A percentile compares a stretch with the other conserved stretches of the same genome.
Evolutionary conservation across 305 asterid species (phyloP).

Genomic region (Andrographis paniculata): DNA sequence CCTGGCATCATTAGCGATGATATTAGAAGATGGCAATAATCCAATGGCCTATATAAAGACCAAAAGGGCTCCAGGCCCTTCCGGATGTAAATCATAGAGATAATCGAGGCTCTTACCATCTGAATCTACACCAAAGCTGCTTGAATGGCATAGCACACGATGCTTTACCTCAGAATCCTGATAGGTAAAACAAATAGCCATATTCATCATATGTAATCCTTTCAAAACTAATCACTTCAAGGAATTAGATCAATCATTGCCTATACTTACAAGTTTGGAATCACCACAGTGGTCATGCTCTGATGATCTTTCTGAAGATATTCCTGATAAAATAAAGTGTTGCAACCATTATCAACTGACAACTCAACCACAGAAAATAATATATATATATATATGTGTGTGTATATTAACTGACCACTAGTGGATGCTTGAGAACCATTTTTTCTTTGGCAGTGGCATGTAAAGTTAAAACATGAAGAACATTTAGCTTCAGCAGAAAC

Average conservation of each 20-base stretch:
- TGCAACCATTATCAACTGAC: slow-evolving; percentile 4
- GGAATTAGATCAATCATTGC: slow-evolving; percentile 16
- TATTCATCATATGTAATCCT: slow-evolving; percentile 15
- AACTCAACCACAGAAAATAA: not conserved
- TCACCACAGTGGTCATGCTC: slow-evolving; percentile 22
- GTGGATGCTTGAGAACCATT: slow-evolving; percentile 24
- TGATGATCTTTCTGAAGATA: slow-evolving; percentile 29
- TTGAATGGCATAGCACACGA: slow-evolving; percentile 18
- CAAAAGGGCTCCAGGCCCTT: not conserved
- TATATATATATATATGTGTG: too few species aligned
- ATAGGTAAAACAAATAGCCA: slow-evolving; percentile 10
- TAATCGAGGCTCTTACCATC: slow-evolving; percentile 36
- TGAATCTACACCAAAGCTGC: slow-evolving; percentile 26
- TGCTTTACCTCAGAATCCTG: slow-evolving; percentile 30
- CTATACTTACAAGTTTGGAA: slow-evolving; percentile 34
- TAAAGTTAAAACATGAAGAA: slow-evolving; percentile 23
- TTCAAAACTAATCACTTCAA: slow-evolving; percentile 3
- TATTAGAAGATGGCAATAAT: slow-evolving; percentile 14
- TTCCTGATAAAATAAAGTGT: slow-evolving; percentile 21
- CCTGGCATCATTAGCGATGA: slow-evolving; percentile 29
- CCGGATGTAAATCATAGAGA: not conserved
- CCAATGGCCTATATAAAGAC: too few species aligned
- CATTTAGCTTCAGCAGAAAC: slow-evolving; percentile 29
- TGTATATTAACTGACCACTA: slow-evolving; percentile 37
- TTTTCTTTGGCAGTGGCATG: slow-evolving; percentile 28